phyloP scores from a whole-genome alignment of 108 stramenopile species.

The Seminavis robusta region DNA sequence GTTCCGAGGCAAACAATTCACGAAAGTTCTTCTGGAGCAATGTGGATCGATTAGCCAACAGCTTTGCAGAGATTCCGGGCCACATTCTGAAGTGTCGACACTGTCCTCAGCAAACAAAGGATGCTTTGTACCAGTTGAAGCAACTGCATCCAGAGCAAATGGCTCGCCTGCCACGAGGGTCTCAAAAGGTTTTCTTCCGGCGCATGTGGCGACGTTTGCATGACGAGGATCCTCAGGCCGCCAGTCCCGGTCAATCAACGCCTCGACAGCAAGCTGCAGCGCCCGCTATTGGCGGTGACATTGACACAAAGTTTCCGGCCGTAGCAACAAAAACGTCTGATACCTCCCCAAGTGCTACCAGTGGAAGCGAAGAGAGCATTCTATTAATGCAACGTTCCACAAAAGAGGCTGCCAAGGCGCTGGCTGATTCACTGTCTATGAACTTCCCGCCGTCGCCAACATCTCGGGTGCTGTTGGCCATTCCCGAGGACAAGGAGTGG shows the following conservation, averaged over 20 bases:
- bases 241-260: background rate
- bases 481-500: conserved; percentile 86
- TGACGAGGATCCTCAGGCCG: conserved; percentile 35
- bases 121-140: conserved; percentile 71
- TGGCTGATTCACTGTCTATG: conserved; percentile 15
- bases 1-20: conserved; percentile 48
- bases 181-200: conserved; percentile 86
- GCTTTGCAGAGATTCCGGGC: conserved; percentile 87
- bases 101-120: conserved; percentile 62
- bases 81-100: conserved; percentile 79
- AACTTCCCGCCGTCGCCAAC: conserved; percentile 39
- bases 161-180: conserved; percentile 72
- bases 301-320: too few relatives aligned
- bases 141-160: conserved; percentile 72
- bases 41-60: conserved; percentile 83
- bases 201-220: conserved; percentile 87
- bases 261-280: background rate
- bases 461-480: conserved; percentile 64
- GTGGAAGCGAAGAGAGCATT: conserved; percentile 30
- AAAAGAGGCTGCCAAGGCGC: conserved; percentile 34
- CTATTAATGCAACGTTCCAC: conserved; percentile 25
- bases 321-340: background rate
- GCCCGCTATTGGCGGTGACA: too few relatives aligned
- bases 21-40: conserved; percentile 91
- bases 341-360: conserved; percentile 1